A percentile compares a stretch with the other conserved stretches of the same genome.
These are phyloP conservation scores for Panaeolus papilionaceus DNA, from an alignment of 768 basidiomycete genomes.

Conservation along the genomic window DNA sequence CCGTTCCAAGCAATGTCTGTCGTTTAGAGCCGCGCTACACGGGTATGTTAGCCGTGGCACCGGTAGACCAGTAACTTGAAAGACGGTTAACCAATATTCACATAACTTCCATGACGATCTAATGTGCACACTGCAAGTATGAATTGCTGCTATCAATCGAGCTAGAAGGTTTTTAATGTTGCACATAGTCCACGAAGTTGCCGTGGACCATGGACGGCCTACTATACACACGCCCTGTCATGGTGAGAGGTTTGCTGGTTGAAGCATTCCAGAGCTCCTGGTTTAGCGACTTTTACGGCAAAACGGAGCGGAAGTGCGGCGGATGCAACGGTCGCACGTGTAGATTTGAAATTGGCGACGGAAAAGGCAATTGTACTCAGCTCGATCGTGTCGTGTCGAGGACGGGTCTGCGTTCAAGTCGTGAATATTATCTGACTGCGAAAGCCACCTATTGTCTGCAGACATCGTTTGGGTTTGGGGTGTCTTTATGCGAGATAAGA, in stretches of 20 bases:
- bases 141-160: too few species aligned
- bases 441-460: not conserved
- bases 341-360: not conserved
- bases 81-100: too few species aligned
- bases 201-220: not conserved
- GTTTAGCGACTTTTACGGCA: slow-evolving; percentile 4
- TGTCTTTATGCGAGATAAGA: not conserved
- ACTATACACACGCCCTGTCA: not conserved
- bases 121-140: too few species aligned
- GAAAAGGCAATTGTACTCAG: not conserved
- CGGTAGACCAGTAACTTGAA: not conserved
- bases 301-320: slow-evolving; percentile 8
- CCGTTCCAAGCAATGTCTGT: not conserved
- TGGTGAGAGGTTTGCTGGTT: not conserved
- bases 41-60: not conserved
- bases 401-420: slow-evolving; percentile 1
- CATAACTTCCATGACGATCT: too few species aligned
- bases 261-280: slow-evolving; percentile 4
- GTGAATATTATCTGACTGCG: not conserved
- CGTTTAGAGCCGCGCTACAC: not conserved
- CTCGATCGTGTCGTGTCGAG: slow-evolving; percentile 9
- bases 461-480: not conserved
- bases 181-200: not conserved
- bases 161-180: too few species aligned
- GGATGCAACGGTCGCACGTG: not conserved